phyloP scores from a whole-genome alignment of 768 basidiomycete genomes.

The Asterophora lycoperdoides region DNA sequence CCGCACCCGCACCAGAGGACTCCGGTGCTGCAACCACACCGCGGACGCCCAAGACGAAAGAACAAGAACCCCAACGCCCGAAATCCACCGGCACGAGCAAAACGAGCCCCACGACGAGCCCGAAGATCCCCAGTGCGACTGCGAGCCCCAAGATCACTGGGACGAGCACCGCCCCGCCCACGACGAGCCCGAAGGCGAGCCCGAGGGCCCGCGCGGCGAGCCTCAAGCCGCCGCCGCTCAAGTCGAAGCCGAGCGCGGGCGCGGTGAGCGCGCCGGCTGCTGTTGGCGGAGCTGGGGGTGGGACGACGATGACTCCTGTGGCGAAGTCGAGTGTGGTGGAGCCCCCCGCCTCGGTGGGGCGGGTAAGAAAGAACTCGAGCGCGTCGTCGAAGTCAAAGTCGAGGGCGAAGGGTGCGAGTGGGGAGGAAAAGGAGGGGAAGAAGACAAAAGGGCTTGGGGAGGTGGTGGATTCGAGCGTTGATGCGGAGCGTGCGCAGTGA shows the following conservation, averaged over 20 bases:
- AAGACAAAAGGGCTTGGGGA: slow-evolving; percentile 23
- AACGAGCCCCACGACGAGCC: too few species aligned
- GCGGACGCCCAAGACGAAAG: too few species aligned
- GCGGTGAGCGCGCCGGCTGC: not conserved
- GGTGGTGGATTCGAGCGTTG: slow-evolving; percentile 32
- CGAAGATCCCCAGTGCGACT: too few species aligned
- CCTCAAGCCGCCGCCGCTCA: not conserved
- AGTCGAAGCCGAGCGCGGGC: slow-evolving; percentile 3
- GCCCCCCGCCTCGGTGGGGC: slow-evolving; percentile 4
- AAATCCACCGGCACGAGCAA: too few species aligned
- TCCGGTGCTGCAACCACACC: too few species aligned
- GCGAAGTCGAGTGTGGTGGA: slow-evolving; percentile 6
- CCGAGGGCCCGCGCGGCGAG: slow-evolving; percentile 2
- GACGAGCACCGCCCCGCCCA: not conserved
- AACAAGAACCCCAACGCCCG: too few species aligned
- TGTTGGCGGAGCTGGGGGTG: too few species aligned
- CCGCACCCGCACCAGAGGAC: too few species aligned
- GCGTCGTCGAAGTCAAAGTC: slow-evolving; percentile 7
- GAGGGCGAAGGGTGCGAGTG: not conserved
- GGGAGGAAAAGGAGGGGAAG: not conserved
- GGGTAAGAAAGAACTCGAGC: slow-evolving; percentile 6
- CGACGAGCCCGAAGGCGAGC: not conserved
- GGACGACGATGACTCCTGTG: too few species aligned
- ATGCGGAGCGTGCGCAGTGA: slow-evolving; percentile 22
- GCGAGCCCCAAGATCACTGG: too few species aligned